Evolutionary conservation across 2,329 filamentous ascomycete species (phyloP).

Genomic region (Furcasterigmium furcatum): DNA sequence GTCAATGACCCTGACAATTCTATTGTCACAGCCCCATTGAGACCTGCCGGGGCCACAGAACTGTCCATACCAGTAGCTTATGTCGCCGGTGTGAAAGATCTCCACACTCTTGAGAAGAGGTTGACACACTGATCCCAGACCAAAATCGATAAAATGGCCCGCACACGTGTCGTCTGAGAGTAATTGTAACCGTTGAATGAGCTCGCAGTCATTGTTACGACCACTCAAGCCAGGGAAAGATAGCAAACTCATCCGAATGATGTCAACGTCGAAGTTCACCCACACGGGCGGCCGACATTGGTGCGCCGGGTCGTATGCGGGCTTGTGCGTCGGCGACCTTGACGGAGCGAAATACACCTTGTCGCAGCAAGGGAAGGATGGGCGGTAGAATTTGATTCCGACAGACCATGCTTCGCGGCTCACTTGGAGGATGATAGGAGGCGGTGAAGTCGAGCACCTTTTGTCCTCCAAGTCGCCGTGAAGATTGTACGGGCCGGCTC

Average conservation of each 20-base stretch:
- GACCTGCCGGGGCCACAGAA: not conserved
- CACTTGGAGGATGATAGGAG: too few relatives aligned
- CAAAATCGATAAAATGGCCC: not conserved
- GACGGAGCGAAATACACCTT: too few relatives aligned
- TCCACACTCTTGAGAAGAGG: not conserved
- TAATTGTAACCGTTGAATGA: not conserved
- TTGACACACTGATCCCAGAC: not conserved
- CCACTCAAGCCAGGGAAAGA: not conserved
- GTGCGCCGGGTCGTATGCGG: too few relatives aligned
- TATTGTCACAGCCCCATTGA: not conserved
- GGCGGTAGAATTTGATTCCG: too few relatives aligned
- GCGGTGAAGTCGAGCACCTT: too few relatives aligned
- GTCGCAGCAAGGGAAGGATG: too few relatives aligned
- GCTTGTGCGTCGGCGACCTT: too few relatives aligned
- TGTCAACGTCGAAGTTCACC: not conserved
- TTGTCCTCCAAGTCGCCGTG: too few relatives aligned
- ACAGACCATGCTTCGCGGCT: too few relatives aligned
- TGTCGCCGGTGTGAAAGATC: not conserved
- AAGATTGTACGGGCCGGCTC: too few relatives aligned
- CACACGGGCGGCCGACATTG: not conserved
- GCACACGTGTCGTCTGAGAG: not conserved
- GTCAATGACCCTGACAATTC: not conserved
- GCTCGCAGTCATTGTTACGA: not conserved
- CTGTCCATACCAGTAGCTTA: not conserved
- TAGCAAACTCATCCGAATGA: not conserved